These are phyloP conservation scores for Triangularia verruculosa DNA, from an alignment of 2,329 filamentous ascomycete genomes.

Conservation along the genomic window DNA sequence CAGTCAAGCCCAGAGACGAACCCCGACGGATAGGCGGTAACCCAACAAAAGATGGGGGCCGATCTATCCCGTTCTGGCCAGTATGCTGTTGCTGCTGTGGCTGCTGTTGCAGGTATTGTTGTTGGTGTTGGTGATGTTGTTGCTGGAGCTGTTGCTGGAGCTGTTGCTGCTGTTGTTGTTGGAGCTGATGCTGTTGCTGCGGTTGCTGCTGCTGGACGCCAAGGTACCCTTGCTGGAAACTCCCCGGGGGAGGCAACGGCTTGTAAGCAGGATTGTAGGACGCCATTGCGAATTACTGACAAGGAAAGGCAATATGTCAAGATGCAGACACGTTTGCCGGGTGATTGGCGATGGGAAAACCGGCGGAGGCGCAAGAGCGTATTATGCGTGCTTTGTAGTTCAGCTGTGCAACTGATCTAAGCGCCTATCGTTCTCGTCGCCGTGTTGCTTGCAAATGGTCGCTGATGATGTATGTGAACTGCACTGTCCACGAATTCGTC, in stretches of 20 bases:
- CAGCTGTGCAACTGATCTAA: background rate
- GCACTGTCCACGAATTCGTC: background rate
- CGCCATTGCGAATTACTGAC: constrained; percentile 22
- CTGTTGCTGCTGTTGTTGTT: constrained; percentile 27
- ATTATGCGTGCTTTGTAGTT: background rate
- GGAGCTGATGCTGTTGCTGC: constrained; percentile 21
- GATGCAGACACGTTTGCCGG: too few species aligned
- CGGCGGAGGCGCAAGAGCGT: background rate
- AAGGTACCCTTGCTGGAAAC: constrained; percentile 20
- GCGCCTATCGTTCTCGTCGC: background rate
- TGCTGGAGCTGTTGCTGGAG: constrained; percentile 13
- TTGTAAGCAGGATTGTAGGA: constrained; percentile 25
- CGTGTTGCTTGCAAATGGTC: background rate
- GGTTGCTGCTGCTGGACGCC: constrained; percentile 25
- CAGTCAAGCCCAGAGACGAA: constrained; percentile 35
- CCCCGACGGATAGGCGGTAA: constrained; percentile 57
- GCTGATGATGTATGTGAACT: background rate
- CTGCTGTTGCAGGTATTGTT: constrained; percentile 17
- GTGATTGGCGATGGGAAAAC: background rate
- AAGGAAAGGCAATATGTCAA: background rate
- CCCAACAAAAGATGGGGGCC: constrained; percentile 52
- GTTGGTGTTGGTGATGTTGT: background rate
- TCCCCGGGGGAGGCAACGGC: constrained; percentile 18
- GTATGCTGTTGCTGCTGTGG: constrained; percentile 19
- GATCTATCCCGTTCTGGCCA: constrained; percentile 34